Conservation (phyloP, 2,329 filamentous ascomycete genomes). For the Xylariaceae sp. region DNA sequence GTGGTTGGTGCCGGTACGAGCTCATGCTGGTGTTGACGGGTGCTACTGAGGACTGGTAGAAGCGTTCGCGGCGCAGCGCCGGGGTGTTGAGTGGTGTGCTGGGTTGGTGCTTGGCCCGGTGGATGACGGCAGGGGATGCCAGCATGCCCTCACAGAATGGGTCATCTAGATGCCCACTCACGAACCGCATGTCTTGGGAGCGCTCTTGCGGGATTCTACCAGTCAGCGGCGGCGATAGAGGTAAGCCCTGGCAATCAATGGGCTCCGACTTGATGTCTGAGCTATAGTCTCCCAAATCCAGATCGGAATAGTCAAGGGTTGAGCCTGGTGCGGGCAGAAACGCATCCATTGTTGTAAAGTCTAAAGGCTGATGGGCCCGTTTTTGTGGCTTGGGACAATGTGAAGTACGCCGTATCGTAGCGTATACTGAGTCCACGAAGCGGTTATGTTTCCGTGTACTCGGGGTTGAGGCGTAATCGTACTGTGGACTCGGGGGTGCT, state of each 20-base stretch:
- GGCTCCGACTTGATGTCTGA: conserved; percentile 15
- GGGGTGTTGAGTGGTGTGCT: conserved; percentile 23
- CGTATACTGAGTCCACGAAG: conserved; percentile 23
- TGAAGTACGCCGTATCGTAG: conserved; percentile 22
- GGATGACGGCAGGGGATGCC: conserved; percentile 9
- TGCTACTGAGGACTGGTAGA: conserved; percentile 13
- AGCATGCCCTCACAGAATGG: conserved; percentile 23
- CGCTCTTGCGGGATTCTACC: conserved; percentile 19
- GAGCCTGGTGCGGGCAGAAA: conserved; percentile 8
- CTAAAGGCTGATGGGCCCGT: conserved; percentile 5
- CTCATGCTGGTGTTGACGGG: conserved; percentile 9
- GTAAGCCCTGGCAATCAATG: conserved; percentile 19
- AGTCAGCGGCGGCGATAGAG: conserved; percentile 26
- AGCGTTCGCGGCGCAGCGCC: conserved; percentile 13
- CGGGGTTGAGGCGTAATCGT: conserved; percentile 19
- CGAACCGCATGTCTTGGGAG: conserved; percentile 18
- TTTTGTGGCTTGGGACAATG: conserved; percentile 16
- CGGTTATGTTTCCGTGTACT: conserved; percentile 24
- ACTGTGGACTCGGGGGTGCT: conserved; percentile 20
- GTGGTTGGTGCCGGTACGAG: conserved; percentile 6
- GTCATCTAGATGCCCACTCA: conserved; percentile 26
- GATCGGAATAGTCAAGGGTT: conserved; percentile 6
- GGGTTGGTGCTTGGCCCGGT: conserved; percentile 6
- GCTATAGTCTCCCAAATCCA: conserved; percentile 12
- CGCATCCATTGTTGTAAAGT: conserved; percentile 9